Evolutionary conservation across 2,329 filamentous ascomycete genomes (phyloP).

Genomic region (Pleoardoris graminearum): DNA sequence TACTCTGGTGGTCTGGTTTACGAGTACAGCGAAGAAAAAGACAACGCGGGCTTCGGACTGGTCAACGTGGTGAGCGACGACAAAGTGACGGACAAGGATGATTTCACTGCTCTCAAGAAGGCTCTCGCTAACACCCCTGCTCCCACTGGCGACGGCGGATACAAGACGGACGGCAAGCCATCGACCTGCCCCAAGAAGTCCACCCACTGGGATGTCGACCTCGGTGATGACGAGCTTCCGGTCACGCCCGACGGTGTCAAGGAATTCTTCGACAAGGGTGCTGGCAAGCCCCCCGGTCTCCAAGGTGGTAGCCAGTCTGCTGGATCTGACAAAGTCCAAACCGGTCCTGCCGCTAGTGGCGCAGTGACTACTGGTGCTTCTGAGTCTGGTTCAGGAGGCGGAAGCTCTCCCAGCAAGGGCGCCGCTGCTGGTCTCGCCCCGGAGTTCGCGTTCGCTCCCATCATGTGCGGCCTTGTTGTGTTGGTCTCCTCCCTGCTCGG

Average conservation of each 20-base stretch:
- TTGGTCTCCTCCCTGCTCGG: constrained; percentile 59
- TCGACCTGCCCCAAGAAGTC: constrained; percentile 59
- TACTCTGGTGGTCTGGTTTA: constrained; percentile 97
- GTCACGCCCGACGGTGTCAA: constrained; percentile 59
- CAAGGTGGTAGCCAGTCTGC: constrained; percentile 61
- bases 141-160: constrained; percentile 62
- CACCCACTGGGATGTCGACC: constrained; percentile 60
- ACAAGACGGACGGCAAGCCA: constrained; percentile 57
- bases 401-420: constrained; percentile 33
- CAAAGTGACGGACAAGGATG: constrained; percentile 60
- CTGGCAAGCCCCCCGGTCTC: constrained; percentile 61
- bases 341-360: constrained; percentile 56
- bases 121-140: constrained; percentile 55
- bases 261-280: constrained; percentile 62
- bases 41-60: constrained; percentile 66
- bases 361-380: constrained; percentile 45
- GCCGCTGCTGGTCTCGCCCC: constrained; percentile 52
- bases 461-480: constrained; percentile 57
- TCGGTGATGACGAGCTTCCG: constrained; percentile 55
- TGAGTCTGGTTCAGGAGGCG: constrained; percentile 20
- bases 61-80: constrained; percentile 63
- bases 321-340: constrained; percentile 50
- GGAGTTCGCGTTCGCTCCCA: constrained; percentile 54
- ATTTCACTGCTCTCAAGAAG: constrained; percentile 63
- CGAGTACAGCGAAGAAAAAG: constrained; percentile 77